Evolutionary conservation across 1,284 basidiomycete genomes (phyloP).

Genomic region (Cryptococcus sp.): DNA sequence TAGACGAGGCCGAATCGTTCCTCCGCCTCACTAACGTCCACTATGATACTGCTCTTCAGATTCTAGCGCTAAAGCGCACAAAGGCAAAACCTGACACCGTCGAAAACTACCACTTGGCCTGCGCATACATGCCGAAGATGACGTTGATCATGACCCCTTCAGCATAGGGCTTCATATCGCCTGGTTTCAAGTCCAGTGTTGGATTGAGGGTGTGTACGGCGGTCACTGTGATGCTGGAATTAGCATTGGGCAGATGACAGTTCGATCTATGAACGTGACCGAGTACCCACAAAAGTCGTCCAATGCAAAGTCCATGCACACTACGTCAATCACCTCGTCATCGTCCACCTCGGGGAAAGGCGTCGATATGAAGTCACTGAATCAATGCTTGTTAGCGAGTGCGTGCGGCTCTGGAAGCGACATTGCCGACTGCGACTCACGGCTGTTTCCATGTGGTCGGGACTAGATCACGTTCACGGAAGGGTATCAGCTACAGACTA

Average conservation of each 20-base stretch:
- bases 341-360: slow-evolving; percentile 40
- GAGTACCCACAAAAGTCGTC: slow-evolving; percentile 47
- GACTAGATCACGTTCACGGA: slow-evolving; percentile 15
- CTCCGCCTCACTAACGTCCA: too few species aligned
- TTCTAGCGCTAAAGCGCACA: too few species aligned
- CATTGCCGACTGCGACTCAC: slow-evolving; percentile 25
- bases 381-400: neutral
- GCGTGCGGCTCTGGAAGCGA: neutral
- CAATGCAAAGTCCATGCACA: slow-evolving; percentile 51
- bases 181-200: slow-evolving; percentile 21
- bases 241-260: neutral
- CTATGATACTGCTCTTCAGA: too few species aligned
- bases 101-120: slow-evolving; percentile 11
- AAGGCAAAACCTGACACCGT: slow-evolving; percentile 6
- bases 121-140: slow-evolving; percentile 49
- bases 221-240: slow-evolving; percentile 24
- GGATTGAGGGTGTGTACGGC: slow-evolving; percentile 46
- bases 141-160: slow-evolving; percentile 39
- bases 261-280: neutral
- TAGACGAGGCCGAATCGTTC: too few species aligned
- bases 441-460: slow-evolving; percentile 15
- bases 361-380: slow-evolving; percentile 46
- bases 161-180: slow-evolving; percentile 45
- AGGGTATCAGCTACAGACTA: neutral
- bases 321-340: slow-evolving; percentile 45